Conservation (phyloP, 768 basidiomycete species). For the Pholiota molesta region DNA sequence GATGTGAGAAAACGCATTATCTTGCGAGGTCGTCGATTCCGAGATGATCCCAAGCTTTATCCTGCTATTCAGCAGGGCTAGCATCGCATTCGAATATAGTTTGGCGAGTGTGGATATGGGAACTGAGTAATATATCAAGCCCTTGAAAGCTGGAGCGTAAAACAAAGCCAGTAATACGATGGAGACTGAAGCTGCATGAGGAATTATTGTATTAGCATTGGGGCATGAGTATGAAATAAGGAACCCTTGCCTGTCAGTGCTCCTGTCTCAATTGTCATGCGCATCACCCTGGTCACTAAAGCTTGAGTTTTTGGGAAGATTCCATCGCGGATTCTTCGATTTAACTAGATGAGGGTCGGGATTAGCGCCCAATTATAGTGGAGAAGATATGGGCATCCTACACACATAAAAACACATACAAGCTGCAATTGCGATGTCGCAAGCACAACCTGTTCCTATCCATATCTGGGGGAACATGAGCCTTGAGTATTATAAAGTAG, state of each 20-base stretch:
- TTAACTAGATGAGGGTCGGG: not conserved
- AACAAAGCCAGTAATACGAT: not conserved
- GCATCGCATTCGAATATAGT: slow-evolving; percentile 13
- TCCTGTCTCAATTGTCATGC: slow-evolving; percentile 15
- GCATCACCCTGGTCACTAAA: slow-evolving; percentile 2
- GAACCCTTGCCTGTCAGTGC: slow-evolving; percentile 7
- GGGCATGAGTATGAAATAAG: not conserved
- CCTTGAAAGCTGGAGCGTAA: not conserved
- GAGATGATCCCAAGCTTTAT: not conserved
- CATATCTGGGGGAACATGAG: not conserved
- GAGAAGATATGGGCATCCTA: not conserved
- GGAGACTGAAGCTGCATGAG: not conserved
- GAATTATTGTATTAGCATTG: too few species aligned
- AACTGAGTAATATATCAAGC: slow-evolving; percentile 4
- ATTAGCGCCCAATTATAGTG: not conserved
- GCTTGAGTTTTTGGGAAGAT: not conserved
- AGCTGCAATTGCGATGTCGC: slow-evolving; percentile 12
- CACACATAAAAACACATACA: slow-evolving; percentile 14
- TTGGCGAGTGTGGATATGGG: slow-evolving; percentile 6
- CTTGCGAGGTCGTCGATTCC: slow-evolving; percentile 2
- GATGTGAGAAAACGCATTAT: not conserved
- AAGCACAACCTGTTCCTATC: not conserved
- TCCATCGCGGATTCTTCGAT: not conserved
- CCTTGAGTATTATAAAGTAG: not conserved
- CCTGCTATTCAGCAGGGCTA: slow-evolving; percentile 14